Percentiles rank a stretch among this genome's conserved stretches.
Conservation (phyloP, 2,329 filamentous ascomycete species). For the Claviceps capensis region DNA sequence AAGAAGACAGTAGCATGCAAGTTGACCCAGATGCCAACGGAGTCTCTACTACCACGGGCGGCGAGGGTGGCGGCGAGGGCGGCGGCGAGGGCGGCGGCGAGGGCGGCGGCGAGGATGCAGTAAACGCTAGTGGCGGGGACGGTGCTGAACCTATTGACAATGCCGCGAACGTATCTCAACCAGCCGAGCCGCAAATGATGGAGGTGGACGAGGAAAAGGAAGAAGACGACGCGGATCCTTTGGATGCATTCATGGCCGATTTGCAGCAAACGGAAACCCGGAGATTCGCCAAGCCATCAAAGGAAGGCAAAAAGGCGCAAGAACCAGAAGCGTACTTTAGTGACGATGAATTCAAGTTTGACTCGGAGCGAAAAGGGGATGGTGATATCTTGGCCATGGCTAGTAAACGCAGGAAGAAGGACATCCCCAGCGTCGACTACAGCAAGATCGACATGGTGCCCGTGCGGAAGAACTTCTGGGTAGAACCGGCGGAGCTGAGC, state of each 20-base stretch:
- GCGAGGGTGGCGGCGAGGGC: background rate
- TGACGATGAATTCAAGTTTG: slow-evolving; percentile 58
- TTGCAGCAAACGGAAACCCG: slow-evolving; percentile 41
- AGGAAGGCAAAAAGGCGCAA: slow-evolving; percentile 38
- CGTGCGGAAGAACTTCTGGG: slow-evolving; percentile 91
- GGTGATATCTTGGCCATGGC: slow-evolving; percentile 39
- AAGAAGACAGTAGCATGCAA: slow-evolving; percentile 13
- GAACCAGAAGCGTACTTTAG: slow-evolving; percentile 79
- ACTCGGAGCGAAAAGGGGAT: slow-evolving; percentile 33
- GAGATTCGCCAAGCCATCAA: slow-evolving; percentile 15
- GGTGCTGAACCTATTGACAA: slow-evolving; percentile 2
- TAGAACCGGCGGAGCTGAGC: slow-evolving; percentile 71
- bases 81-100: no score
- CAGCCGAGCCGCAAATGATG: slow-evolving; percentile 38
- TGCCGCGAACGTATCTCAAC: background rate
- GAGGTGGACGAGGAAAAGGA: slow-evolving; percentile 49
- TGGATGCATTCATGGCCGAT: slow-evolving; percentile 93
- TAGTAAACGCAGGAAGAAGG: slow-evolving; percentile 77
- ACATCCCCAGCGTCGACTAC: slow-evolving; percentile 80
- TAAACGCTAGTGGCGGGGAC: slow-evolving; percentile 5
- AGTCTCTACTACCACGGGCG: slow-evolving; percentile 7
- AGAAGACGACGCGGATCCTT: slow-evolving; percentile 66
- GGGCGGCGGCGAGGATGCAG: background rate
- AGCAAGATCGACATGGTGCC: slow-evolving; percentile 71
- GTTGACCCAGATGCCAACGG: slow-evolving; percentile 11